Evolutionary conservation across 495 filamentous ascomycete species (phyloP).

Genomic region (Lasiosphaeris hirsuta): DNA sequence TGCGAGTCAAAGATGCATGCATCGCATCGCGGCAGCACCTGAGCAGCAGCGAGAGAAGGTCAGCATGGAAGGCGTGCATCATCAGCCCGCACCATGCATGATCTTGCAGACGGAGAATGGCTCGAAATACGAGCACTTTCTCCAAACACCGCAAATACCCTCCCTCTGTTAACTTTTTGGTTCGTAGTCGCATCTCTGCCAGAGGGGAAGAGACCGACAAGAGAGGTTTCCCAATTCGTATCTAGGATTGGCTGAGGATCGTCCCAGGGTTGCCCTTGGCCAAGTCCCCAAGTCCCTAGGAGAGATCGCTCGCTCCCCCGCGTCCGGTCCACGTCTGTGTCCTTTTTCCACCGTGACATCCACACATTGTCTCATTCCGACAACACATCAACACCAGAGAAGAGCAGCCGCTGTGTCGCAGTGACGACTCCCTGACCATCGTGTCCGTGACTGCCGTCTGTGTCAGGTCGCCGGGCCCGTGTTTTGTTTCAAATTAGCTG

Average conservation of each 20-base stretch:
- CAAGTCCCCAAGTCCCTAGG: no score
- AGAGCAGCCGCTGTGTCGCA: not conserved
- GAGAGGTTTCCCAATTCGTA: conserved; percentile 1
- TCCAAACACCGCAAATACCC: not conserved
- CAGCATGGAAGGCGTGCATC: not conserved
- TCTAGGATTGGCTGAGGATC: not conserved
- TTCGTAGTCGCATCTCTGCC: not conserved
- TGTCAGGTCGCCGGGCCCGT: not conserved
- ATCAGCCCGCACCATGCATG: not conserved
- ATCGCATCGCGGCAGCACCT: not conserved
- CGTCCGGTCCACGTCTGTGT: conserved; percentile 8
- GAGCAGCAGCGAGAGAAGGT: not conserved
- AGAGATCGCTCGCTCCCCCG: not conserved
- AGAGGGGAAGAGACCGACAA: no score
- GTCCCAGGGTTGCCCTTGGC: no score
- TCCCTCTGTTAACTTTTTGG: not conserved
- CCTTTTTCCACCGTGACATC: conserved; percentile 3
- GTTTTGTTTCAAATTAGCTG: not conserved
- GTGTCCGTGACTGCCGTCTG: not conserved
- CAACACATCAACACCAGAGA: no score
- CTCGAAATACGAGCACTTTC: not conserved
- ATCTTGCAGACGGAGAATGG: not conserved
- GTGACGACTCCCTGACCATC: not conserved
- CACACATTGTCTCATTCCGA: not conserved
- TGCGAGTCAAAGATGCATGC: not conserved